Conservation (phyloP, 805 yeast genomes). For the Zygosaccharomyces kombuchaensis region DNA sequence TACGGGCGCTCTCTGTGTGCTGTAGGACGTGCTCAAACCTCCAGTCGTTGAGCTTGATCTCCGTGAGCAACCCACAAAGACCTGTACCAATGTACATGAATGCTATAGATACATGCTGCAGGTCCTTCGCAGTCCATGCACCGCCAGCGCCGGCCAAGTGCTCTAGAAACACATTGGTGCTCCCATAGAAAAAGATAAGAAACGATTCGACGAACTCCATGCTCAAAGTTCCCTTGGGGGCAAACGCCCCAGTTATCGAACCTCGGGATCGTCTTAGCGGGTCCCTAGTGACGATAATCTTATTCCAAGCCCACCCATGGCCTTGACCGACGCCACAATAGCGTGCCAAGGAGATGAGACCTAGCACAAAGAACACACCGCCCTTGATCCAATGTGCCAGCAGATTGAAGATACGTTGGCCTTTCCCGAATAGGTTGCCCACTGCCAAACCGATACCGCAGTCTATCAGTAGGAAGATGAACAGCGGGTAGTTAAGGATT, state of each 20-base stretch:
- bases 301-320: constrained; percentile 92
- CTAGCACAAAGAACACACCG: constrained; percentile 75
- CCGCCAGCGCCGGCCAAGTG: constrained; percentile 78
- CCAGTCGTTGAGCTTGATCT: constrained; percentile 61
- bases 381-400: constrained; percentile 97
- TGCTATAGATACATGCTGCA: constrained; percentile 88
- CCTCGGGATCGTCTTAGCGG: constrained; percentile 8
- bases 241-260: constrained; percentile 9
- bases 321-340: constrained; percentile 76
- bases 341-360: constrained; percentile 76
- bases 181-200: constrained; percentile 81
- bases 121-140: constrained; percentile 82
- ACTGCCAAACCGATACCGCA: constrained; percentile 54
- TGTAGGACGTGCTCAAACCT: constrained; percentile 42
- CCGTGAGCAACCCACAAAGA: constrained; percentile 80
- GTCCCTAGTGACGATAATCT: constrained; percentile 28
- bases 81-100: constrained; percentile 91
- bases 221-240: constrained; percentile 50
- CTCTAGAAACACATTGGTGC: constrained; percentile 85
- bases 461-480: constrained; percentile 55
- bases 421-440: constrained; percentile 67
- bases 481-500: constrained; percentile 58
- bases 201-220: constrained; percentile 84
- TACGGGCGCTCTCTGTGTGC: constrained; percentile 18
- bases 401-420: constrained; percentile 62